Percentiles rank a stretch among this genome's conserved stretches.
Evolutionary conservation across 1,284 basidiomycete genomes (phyloP).

Genomic region (Tremellales sp.): DNA sequence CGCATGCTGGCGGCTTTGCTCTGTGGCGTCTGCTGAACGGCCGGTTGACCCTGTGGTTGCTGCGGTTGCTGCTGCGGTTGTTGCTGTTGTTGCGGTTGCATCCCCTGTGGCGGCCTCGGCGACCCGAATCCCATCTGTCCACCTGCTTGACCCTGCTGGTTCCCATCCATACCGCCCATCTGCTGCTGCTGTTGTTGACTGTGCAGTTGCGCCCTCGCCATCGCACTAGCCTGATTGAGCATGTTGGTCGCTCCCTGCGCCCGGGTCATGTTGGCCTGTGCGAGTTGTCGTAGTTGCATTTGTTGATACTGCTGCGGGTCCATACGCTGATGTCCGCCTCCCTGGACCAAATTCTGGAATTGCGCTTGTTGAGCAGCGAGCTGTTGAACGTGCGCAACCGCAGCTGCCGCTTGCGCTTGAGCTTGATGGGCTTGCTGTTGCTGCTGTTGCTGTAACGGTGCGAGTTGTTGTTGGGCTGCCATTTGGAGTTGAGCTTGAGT

Average conservation of each 20-base stretch:
- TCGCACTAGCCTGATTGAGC: conserved; percentile 14
- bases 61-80: conserved; percentile 17
- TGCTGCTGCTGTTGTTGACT: conserved; percentile 10
- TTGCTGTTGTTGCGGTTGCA: conserved; percentile 14
- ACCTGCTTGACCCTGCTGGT: conserved; percentile 11
- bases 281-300: conserved; percentile 1
- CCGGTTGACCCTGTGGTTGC: conserved; percentile 7
- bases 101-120: too few relatives aligned
- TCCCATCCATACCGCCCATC: neutral
- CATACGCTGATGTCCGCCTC: neutral
- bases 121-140: neutral
- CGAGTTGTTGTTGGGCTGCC: conserved; percentile 28
- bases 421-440: conserved; percentile 13
- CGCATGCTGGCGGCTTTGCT: conserved; percentile 17
- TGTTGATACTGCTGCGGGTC: conserved; percentile 1
- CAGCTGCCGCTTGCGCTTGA: conserved; percentile 8
- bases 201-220: conserved; percentile 20
- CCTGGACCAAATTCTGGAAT: conserved; percentile 1
- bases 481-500: conserved; percentile 22
- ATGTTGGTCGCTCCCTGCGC: conserved; percentile 3
- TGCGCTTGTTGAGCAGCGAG: conserved; percentile 4
- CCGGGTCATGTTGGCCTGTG: neutral
- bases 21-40: conserved; percentile 11
- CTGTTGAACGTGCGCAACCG: conserved; percentile 11
- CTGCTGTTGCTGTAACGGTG: conserved; percentile 24